Base-by-base conservation (phyloP, 139 green algal genomes). In the Coccomyxa sp. region DNA sequence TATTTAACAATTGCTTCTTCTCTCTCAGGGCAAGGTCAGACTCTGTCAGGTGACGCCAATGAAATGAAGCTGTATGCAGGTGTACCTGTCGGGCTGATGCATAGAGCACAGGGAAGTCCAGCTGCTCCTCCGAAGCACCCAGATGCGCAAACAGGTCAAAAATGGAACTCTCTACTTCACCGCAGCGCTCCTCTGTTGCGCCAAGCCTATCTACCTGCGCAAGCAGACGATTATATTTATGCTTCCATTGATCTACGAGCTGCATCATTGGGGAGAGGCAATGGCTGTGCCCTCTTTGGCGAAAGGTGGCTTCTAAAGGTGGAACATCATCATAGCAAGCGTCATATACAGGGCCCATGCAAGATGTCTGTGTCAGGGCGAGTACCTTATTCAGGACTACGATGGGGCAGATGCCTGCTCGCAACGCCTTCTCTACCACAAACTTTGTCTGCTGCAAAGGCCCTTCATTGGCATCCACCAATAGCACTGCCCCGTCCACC, bases 331-430 rank as follows among this genome's bases (percentile, higher is more conserved):
- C n/a, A n/a, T n/a, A n/a, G n/a, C n/a, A n/a, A n/a, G n/a, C n/a
- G n/a, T n/a, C n/a, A n/a, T n/a, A n/a, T n/a, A n/a, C n/a, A n/a
- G n/a, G n/a, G n/a, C n/a, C n/a, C n/a, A n/a, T n/a, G n/a, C n/a
- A n/a, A n/a, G n/a, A n/a, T n/a, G n/a, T n/a, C n/a, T n/a, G n/a
- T n/a, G n/a, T n/a, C n/a, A n/a, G n/a, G n/a, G n/a, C n/a, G n/a
- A n/a, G 83, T 33, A 94, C 89, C 86, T 97, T 97, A 84, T 97
- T 98, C 39, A 98, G 80, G 24, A 97, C 84, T 35, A 98, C 91
- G 22, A 97, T 75, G 8, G 91, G 93, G 35, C 76, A 68, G 31
- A 98, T 71, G 22, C 89, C 88, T 6, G 80, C 75, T 55, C 79
- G 78, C 4, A 98, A 82, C 7, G 94, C 94, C 88, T 98, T 97